Evolutionary conservation across 2,329 filamentous ascomycete genomes (phyloP), one percentile per base, ranked within the genome.

Genomic region (Rasamsonia emersonii): DNA sequence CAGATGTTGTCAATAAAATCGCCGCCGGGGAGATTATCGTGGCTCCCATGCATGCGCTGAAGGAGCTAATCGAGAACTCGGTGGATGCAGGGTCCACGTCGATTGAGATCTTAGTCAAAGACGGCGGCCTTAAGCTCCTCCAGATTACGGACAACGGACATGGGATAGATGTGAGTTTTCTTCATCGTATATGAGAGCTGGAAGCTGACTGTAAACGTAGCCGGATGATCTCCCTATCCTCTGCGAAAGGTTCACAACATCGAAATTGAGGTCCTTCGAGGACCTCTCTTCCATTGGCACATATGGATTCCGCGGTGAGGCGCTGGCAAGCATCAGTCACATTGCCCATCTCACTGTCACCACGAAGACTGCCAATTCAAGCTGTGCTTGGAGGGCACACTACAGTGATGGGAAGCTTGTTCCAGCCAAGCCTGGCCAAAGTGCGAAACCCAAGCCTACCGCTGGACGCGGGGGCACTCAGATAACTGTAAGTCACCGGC

Each of bases 1-100:
- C 83, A 41, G 82, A 91, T 63, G 91, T 98, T 14, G 83, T 98
- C 44, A 98, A 96, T 68, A 98, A 96, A 59, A 98, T 98, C 45
- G 91, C 91, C 1, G 91, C 91, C 0, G 91, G 91, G 13, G 91
- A 98, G 59, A 98, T 98, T 49, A 98, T 98, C 39, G 86, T 98
- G 29, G 89, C 91, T 2, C 93, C 91, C 0, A 86, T 95, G 17
- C 86, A 98, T 58, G 91, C 93, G 3, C 62, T 98, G 36, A 98
- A 98, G 60, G 91, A 98, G 56, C 67, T 98, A 30, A 86, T 98
- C 9, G 91, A 98, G 57, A 98, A 98, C 49, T 82, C 91, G 3
- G 86, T 98, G 10, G 93, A 98, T 61, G 91, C 93, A n/a, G 89
- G 91, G 4, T 84, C 91, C 3, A 96, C 91, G 0, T 77, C 81